Base-by-base conservation (phyloP, 116 monocot genomes). In the Papilionanthe hybrid region DNA sequence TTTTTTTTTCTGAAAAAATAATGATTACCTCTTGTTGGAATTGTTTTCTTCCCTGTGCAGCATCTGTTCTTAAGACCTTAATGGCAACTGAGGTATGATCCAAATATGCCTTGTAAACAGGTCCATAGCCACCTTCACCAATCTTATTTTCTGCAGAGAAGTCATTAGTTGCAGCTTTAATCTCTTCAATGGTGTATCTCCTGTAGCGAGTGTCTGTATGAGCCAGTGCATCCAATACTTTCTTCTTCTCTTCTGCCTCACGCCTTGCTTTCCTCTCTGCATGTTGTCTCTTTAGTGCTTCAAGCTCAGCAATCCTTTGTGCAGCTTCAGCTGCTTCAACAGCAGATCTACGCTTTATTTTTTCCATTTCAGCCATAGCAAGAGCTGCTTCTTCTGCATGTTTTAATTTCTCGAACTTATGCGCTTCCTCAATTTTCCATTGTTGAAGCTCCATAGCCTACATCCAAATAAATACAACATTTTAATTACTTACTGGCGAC, bases 111-210 rank as follows among this genome's bases (percentile, higher is more conserved):
- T 77, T 79, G 73, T 80, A 85, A 19, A 88, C 88, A 15, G 88
- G 88, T 17, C 88, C 88, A 74, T 88, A 88, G 50, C 88, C 85
- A 71, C 88, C 88, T 82, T 88, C 88, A 4, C 88, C 88, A 23
- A 88, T 85, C 85, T 88, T 88, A 49, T 80, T 56, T 22, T 76
- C 22, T 17, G 79, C 73, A 11, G 60, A 5, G 17, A 88, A 88
- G 27, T 72, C 22, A 44, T 75, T 55, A 7, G 85, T 88, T 28
- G 85, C 88, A 6, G 28, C 69, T 78, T 88, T 77, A 25, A 88
- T 88, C 63, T 88, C 88, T 1, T 88, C 88, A 58, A 88, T 85
- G 27, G 30, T 78, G 53, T 88, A 88, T 77, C 78, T 88, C 73
- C 85, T 85, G 68, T 88, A 88, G 13, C 88, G 77, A 42, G 75